Percentiles rank a stretch among this genome's conserved stretches.
Evolutionary conservation across 768 basidiomycete species (phyloP).

Genomic region (Russula vinacea): DNA sequence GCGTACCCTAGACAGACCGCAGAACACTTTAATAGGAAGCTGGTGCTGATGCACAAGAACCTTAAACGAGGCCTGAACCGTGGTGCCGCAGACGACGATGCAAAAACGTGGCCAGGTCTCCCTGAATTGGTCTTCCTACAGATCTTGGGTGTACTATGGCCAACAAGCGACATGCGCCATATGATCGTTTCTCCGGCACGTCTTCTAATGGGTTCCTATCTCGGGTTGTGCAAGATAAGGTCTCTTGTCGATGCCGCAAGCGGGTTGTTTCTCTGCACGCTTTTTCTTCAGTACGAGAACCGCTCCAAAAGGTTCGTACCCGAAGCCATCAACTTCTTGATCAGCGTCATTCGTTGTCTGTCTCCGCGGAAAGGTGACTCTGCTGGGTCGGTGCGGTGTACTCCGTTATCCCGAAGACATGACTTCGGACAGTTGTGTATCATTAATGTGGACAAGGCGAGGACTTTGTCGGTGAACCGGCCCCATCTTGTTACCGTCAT

Average conservation of each 20-base stretch:
- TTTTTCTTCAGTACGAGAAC: constrained; percentile 80
- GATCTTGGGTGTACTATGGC: constrained; percentile 80
- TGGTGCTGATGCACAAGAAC: constrained; percentile 91
- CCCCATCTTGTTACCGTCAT: constrained; percentile 51
- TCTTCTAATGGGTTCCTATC: constrained; percentile 87
- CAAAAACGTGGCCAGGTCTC: constrained; percentile 86
- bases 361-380: constrained; percentile 57
- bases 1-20: constrained; percentile 81
- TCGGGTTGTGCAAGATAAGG: constrained; percentile 78
- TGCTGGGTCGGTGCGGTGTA: constrained; percentile 54
- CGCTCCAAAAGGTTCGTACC: constrained; percentile 86
- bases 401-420: constrained; percentile 72
- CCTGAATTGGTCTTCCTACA: constrained; percentile 81
- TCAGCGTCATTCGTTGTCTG: constrained; percentile 68
- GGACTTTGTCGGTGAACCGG: constrained; percentile 41
- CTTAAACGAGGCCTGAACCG: constrained; percentile 75
- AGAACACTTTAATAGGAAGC: constrained; percentile 73
- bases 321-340: constrained; percentile 80
- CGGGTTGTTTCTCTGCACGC: constrained; percentile 84
- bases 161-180: constrained; percentile 92
- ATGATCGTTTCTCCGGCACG: constrained; percentile 83
- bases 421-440: constrained; percentile 47
- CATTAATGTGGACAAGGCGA: constrained; percentile 39
- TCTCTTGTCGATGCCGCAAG: constrained; percentile 71
- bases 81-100: constrained; percentile 54